Percentiles rank a stretch among this genome's conserved stretches.
Conservation (phyloP, 1,284 basidiomycete species). For the Marasmius tenuissimus region DNA sequence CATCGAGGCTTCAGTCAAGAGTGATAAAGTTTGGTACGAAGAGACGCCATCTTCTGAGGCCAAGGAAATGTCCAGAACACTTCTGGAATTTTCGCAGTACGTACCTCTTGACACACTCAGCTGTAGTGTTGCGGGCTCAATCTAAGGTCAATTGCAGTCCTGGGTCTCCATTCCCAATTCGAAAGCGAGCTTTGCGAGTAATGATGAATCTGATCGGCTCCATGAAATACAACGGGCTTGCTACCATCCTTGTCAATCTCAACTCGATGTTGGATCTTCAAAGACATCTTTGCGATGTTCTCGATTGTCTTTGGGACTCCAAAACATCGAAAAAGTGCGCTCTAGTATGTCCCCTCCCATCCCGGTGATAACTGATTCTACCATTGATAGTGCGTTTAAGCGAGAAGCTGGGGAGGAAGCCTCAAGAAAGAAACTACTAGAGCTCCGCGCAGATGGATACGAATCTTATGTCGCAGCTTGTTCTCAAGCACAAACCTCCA, state of each 20-base stretch:
- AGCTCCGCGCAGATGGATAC: background rate
- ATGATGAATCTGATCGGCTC: slow-evolving; percentile 4
- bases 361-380: no score
- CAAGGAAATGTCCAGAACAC: background rate
- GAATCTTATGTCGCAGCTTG: background rate
- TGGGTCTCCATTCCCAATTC: slow-evolving; percentile 2
- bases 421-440: background rate
- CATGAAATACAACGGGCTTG: slow-evolving; percentile 3
- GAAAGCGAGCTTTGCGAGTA: slow-evolving; percentile 4
- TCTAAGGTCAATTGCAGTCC: background rate
- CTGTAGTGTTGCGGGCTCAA: background rate
- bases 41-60: background rate
- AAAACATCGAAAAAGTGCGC: background rate
- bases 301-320: background rate
- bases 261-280: background rate
- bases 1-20: background rate
- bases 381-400: no score
- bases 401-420: background rate
- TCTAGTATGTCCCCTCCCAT: background rate
- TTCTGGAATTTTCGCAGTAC: slow-evolving; percentile 4
- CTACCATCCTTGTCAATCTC: background rate
- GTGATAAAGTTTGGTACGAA: background rate
- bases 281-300: background rate
- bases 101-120: background rate
- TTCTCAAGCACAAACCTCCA: background rate